Base-by-base conservation (phyloP, 768 basidiomycete species). In the Boletus edulis region DNA sequence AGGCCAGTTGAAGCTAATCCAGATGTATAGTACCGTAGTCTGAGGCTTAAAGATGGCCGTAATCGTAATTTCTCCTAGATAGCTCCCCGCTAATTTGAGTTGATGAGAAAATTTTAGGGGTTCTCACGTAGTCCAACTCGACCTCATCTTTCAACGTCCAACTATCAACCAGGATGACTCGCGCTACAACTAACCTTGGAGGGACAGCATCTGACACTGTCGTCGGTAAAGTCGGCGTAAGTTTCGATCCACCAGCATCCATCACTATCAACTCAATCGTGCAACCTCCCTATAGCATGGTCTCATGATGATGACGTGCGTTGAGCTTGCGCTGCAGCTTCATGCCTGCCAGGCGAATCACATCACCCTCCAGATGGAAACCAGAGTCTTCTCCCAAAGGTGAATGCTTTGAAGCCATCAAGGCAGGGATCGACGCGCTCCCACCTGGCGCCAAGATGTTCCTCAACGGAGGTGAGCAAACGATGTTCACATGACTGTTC, bases 221-320 rank as follows among this genome's bases (percentile, higher is more conserved):
- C 45, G 72, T 80, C 35, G 73, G 69, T 2, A 73, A 73, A 59
- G 67, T 75, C 31, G 76, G 67, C 9, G 77, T 79, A 53, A 56
- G 73, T 40, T 29, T 24, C 6, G 12, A 15, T 41, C 27, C 17
- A 6, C 13, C 12, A 14, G 18, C 7, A 11, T 7, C 10, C 15
- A 17, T 44, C 3, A 4, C 41, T 22, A 15, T 18, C 52, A 4
- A 46, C 55, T 53, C 35, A 41, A 4, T 43, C 40, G 29, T 24
- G 15, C 9, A n/a, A 10, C 27, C 22, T 22, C 32, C 29, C 29
- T 15, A 6, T 22, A 67, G 70, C 77, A 80, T 62, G 83, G 83
- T 1, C 68, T 83, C 40, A 84, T 82, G 82, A 68, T 76, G 67
- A 79, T 84, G 76, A 85, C 81, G 72, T 82, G 60, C 39, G 59